These are phyloP conservation scores for Aspergillus glaucus DNA, from an alignment of 2,329 filamentous ascomycete species.

Conservation along the genomic window DNA sequence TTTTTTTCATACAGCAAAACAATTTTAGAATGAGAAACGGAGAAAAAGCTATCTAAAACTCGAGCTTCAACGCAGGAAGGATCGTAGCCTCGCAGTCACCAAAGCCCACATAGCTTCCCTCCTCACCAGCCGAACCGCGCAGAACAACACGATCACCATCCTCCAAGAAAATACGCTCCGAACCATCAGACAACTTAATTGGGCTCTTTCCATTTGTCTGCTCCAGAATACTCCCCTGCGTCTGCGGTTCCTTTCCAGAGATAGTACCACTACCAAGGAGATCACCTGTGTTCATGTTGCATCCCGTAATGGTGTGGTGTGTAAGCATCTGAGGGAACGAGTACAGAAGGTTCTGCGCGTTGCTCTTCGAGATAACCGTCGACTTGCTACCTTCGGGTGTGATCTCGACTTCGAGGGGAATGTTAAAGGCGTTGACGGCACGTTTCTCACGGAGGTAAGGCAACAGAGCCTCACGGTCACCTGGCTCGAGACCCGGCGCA, in stretches of 20 bases:
- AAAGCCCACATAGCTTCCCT: conserved; percentile 66
- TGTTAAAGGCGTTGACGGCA: conserved; percentile 57
- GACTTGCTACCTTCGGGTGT: conserved; percentile 42
- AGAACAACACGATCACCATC: conserved; percentile 68
- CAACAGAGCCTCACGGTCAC: conserved; percentile 50
- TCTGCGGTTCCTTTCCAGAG: conserved; percentile 53
- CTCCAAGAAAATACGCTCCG: conserved; percentile 63
- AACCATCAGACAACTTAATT: conserved; percentile 57
- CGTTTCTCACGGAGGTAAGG: conserved; percentile 60
- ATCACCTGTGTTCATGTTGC: conserved; percentile 67
- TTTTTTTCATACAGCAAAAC: background rate
- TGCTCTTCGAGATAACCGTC: conserved; percentile 56
- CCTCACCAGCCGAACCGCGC: conserved; percentile 59
- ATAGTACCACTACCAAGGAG: conserved; percentile 75
- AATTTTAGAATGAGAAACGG: conserved; percentile 1
- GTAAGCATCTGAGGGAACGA: conserved; percentile 79
- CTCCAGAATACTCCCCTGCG: conserved; percentile 66
- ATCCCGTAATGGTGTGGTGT: conserved; percentile 71
- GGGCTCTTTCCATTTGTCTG: conserved; percentile 62
- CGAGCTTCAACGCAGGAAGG: conserved; percentile 36
- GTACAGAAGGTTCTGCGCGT: conserved; percentile 65
- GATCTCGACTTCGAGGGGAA: conserved; percentile 59
- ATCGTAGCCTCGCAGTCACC: conserved; percentile 65
- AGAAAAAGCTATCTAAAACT: conserved; percentile 5
- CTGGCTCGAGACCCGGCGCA: conserved; percentile 44